phyloP scores from a whole-genome alignment of 352 stramenopile species.

The Sclerospora graminicola region DNA sequence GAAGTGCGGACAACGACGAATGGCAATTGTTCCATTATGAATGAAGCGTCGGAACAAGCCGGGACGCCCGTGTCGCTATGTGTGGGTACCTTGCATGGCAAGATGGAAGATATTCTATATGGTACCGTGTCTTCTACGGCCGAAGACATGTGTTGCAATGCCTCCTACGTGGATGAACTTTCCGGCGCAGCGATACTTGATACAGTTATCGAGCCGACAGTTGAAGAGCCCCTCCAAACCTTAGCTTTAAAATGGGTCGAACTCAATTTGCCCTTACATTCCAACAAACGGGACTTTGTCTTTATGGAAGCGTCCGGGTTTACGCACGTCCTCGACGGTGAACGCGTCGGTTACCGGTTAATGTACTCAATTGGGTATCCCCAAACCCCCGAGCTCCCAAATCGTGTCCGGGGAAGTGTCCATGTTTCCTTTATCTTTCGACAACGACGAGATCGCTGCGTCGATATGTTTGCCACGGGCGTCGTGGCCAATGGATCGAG shows the following conservation, averaged over 20 bases:
- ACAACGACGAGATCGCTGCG: constrained; percentile 17
- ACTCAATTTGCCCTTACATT: constrained; percentile 16
- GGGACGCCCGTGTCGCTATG: constrained; percentile 20
- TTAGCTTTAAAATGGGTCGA: constrained; percentile 27
- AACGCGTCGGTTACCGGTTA: constrained; percentile 26
- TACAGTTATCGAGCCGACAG: constrained; percentile 17
- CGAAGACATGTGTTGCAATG: constrained; percentile 25
- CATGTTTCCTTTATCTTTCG: constrained; percentile 28
- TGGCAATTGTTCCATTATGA: constrained; percentile 18
- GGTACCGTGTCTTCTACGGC: constrained; percentile 20
- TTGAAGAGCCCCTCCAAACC: constrained; percentile 21
- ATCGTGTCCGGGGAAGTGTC: constrained; percentile 16
- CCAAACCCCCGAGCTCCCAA: constrained; percentile 20
- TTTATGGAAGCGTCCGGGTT: constrained; percentile 31
- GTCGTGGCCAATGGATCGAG: constrained; percentile 19
- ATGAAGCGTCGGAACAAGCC: constrained; percentile 20
- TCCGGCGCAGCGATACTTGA: constrained; percentile 14
- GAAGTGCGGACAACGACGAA: constrained; percentile 23
- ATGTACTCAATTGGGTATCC: constrained; percentile 34
- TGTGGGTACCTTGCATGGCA: constrained; percentile 25
- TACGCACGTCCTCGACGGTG: constrained; percentile 17
- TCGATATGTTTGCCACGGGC: constrained; percentile 20
- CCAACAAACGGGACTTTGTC: constrained; percentile 29
- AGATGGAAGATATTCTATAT: constrained; percentile 28
- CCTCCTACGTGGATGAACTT: constrained; percentile 25